Evolutionary conservation across 1,284 basidiomycete genomes (phyloP), one percentile per base, ranked within the genome.

Genomic region (Cryptococcus sp.): DNA sequence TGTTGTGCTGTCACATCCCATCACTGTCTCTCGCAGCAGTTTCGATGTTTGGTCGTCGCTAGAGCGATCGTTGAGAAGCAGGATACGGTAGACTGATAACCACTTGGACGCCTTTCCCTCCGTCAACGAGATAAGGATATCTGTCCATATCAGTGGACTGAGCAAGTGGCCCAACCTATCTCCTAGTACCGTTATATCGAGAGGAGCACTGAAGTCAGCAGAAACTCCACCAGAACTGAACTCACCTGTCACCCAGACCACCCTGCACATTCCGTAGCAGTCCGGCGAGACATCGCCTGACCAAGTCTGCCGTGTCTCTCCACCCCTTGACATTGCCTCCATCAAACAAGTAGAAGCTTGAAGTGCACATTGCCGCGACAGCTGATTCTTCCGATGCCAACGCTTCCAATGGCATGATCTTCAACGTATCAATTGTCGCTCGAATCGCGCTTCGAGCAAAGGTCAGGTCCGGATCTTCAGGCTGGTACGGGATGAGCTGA

Each of bases 61-160:
- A 45, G 39, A 43, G 15, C 20, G 47, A n/a, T 72, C 73, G 13
- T 35, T 35, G 72, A 86, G 89, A 48, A 91, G 79, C 15, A 78
- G 74, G 27, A 40, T 52, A 5, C 83, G 81, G 67, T 89, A 86
- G 46, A 82, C 79, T 1, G 72, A 49, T 25, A 87, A 72, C 72
- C 89, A 86, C 48, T 79, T 76, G 7, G 89, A 88, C 3, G 78
- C 68, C 61, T 81, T 68, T 61, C 83, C 80, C 23, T 84, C 85
- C 6, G 88, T 89, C 48, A 88, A 83, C 1, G 86, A 84, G 5
- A 87, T 88, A 46, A 91, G 82, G 42, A 91, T 89, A 73, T 91
- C 89, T 70, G 90, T 90, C 89, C 89, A 91, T 62, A 91, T 85
- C 30, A 88, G 85, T 19, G 88, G 88, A 73, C 88, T 88, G 75